phyloP scores from a whole-genome alignment of 352 stramenopile species.

The Phytophthora sojae region DNA sequence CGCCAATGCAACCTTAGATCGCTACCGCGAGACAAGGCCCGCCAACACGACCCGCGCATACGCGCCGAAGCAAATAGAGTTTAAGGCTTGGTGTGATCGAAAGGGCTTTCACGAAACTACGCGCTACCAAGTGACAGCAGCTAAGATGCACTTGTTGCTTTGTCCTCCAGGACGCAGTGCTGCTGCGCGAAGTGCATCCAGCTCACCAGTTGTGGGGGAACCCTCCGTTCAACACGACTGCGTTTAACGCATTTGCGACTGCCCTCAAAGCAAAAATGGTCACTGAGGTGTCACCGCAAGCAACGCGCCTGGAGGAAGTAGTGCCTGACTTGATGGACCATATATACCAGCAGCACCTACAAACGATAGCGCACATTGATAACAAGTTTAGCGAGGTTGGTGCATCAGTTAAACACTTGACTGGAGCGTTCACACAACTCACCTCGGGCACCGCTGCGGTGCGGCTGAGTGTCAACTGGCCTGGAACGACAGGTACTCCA shows the following conservation, averaged over 20 bases:
- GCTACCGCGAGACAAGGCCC: neutral
- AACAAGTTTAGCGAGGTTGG: slow-evolving; percentile 7
- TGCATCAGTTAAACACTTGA: neutral
- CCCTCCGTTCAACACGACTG: neutral
- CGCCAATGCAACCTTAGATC: neutral
- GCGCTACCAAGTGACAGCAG: neutral
- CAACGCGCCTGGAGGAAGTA: neutral
- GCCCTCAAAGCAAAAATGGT: slow-evolving; percentile 10
- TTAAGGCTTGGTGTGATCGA: neutral
- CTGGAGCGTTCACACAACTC: slow-evolving; percentile 7
- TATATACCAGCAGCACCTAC: slow-evolving; percentile 7
- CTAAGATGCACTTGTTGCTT: neutral
- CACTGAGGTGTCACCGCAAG: neutral
- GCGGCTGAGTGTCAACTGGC: slow-evolving; percentile 5
- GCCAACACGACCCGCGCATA: neutral
- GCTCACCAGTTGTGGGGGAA: neutral
- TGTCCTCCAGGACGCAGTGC: slow-evolving; percentile 10
- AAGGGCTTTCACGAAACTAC: neutral
- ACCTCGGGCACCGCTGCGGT: slow-evolving; percentile 11
- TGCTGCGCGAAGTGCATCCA: neutral
- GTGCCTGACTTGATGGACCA: slow-evolving; percentile 21
- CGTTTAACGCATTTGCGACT: neutral
- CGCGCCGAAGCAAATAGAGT: slow-evolving; percentile 1
- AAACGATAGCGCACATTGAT: slow-evolving; percentile 10
- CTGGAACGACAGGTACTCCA: neutral